Conservation (phyloP, 2,329 filamentous ascomycete species). For the Pseudogymnoascus sp. region DNA sequence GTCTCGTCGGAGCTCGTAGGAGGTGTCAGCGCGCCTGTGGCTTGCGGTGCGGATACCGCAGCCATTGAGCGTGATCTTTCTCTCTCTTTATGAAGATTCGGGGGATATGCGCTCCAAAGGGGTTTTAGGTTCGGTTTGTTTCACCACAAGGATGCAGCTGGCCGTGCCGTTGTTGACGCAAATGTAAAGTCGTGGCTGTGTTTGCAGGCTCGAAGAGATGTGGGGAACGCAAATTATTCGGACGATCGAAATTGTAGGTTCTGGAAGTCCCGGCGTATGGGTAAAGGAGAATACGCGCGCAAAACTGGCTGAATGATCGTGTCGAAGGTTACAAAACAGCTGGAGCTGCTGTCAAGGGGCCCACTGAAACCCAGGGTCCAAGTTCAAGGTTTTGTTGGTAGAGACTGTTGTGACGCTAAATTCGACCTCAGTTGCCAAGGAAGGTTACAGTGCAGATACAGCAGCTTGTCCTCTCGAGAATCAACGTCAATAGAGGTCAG, state of each 20-base stretch:
- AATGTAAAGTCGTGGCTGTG: constrained; percentile 1
- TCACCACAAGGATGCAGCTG: constrained; percentile 7
- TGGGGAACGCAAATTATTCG: background rate
- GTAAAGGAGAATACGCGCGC: background rate
- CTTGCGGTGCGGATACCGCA: constrained; percentile 30
- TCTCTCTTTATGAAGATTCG: constrained; percentile 1
- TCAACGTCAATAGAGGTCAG: background rate
- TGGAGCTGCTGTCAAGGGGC: constrained; percentile 3
- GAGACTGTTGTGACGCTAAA: constrained; percentile 2
- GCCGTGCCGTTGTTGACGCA: constrained; percentile 6
- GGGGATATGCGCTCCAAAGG: background rate
- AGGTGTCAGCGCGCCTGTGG: constrained; percentile 25
- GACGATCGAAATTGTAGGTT: constrained; percentile 3
- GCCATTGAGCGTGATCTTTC: constrained; percentile 21
- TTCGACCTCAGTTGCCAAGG: background rate
- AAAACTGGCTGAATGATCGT: constrained; percentile 5
- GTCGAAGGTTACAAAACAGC: constrained; percentile 5
- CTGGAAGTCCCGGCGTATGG: background rate
- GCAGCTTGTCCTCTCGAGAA: background rate
- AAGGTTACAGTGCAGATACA: background rate
- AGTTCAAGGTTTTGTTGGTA: background rate
- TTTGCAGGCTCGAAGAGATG: background rate
- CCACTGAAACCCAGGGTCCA: constrained; percentile 7
- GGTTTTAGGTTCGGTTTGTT: constrained; percentile 5
- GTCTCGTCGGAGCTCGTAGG: constrained; percentile 26